Base-by-base conservation (phyloP, 2,329 filamentous ascomycete species). In the Fonsecaea pedrosoi region DNA sequence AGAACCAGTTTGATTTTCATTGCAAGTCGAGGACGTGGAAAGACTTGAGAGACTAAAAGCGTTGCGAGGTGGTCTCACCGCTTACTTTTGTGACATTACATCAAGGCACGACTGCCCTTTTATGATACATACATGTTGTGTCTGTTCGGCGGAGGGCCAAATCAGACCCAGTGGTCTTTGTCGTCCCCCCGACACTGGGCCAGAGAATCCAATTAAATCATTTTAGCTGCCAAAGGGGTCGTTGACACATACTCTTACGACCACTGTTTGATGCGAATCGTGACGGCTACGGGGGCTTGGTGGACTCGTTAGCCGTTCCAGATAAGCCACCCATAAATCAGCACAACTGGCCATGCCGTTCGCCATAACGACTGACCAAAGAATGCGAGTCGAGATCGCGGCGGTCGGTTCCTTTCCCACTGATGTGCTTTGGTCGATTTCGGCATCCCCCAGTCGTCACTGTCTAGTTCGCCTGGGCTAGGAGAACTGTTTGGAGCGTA, bases 271-370 rank as follows among this genome's bases (percentile, higher is more conserved):
- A 13, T 13, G 13, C n/a, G 12, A 42, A 15, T 15, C 38, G 5
- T 15, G 13, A 15, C 21, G 37, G 35, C 38, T 18, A 45, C 7
- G 13, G 9, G 25, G n/a, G 6, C 34, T 40, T 7, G 12, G 10
- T 9, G 8, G 40, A 4, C 7, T 6, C 40, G 34, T 61, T 25
- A 54, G 4, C 59, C 59, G 35, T 42, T 25, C 79, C 85, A 87
- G 64, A 89, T 82, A 72, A 94, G 78, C 79, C 88, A 91, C 35
- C 82, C 82, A 82, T 91, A 95, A 76, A 88, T 88, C 13, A 81
- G 70, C 54, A 89, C 77, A 21, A 86, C 87, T 77, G 91, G 85
- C 83, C 85, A 87, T 5, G 82, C 82, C 3, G 93, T 88, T 56
- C 85, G 82, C 79, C 86, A 87, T 18, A 89, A 73, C 54, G 86